A percentile compares a stretch with the other conserved stretches of the same genome.
Conservation (phyloP, 495 filamentous ascomycete genomes). For the Tetracladium marchalianum region DNA sequence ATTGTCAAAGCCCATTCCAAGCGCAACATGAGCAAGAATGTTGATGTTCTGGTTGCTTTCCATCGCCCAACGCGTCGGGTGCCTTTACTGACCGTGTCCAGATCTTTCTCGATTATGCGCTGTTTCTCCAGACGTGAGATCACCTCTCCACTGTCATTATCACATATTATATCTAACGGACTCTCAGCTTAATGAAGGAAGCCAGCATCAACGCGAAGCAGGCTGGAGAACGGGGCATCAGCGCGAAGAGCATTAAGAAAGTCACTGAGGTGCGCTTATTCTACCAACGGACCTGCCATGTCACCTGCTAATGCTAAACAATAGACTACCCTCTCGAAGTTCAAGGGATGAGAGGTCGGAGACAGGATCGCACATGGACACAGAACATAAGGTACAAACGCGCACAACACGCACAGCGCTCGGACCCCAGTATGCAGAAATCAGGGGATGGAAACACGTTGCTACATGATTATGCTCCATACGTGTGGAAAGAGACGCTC, state of each 20-base stretch:
- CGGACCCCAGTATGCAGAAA: too few species aligned
- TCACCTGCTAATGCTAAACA: background rate
- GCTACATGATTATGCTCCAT: too few species aligned
- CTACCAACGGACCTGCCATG: background rate
- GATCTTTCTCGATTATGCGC: conserved; percentile 83
- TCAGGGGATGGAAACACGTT: too few species aligned
- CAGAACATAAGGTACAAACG: too few species aligned
- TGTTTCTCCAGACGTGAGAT: conserved; percentile 76
- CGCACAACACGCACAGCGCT: too few species aligned
- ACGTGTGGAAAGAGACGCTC: too few species aligned
- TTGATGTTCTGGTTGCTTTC: conserved; percentile 64
- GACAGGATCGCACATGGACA: too few species aligned
- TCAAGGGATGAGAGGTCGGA: conserved; percentile 50
- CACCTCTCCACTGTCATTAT: background rate
- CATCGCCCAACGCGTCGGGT: conserved; percentile 19
- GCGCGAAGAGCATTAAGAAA: conserved; percentile 63
- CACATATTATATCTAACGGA: conserved; percentile 8
- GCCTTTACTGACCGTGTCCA: conserved; percentile 20
- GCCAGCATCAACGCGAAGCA: conserved; percentile 68
- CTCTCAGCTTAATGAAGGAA: conserved; percentile 68
- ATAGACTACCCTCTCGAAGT: conserved; percentile 50
- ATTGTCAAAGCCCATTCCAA: conserved; percentile 85
- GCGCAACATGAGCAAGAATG: conserved; percentile 70
- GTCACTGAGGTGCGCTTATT: conserved; percentile 55
- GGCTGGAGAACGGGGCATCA: conserved; percentile 60